Percentiles rank a stretch among this genome's conserved stretches.
Evolutionary conservation across 352 stramenopile species (phyloP).

Genomic region (Phytophthora citrophthora): DNA sequence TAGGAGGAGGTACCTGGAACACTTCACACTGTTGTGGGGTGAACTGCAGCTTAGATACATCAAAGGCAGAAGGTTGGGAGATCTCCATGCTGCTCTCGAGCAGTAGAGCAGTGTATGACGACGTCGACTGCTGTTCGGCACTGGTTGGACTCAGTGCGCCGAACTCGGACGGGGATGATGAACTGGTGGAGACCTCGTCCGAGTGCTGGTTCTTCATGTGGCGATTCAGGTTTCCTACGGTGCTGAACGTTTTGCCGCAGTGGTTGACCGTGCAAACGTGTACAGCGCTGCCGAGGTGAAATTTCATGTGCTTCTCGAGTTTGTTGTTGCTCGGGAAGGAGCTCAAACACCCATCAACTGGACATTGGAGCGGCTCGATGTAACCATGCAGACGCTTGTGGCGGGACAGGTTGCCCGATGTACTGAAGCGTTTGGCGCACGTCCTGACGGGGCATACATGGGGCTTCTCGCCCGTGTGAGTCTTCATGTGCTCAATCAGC

Average conservation of each 20-base stretch:
- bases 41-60: slow-evolving; percentile 21
- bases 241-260: slow-evolving; percentile 71
- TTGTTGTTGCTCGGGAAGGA: slow-evolving; percentile 56
- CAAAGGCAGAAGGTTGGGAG: slow-evolving; percentile 19
- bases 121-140: slow-evolving; percentile 25
- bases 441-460: slow-evolving; percentile 45
- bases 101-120: slow-evolving; percentile 29
- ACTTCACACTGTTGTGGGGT: slow-evolving; percentile 5
- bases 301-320: slow-evolving; percentile 68
- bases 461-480: slow-evolving; percentile 58
- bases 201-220: slow-evolving; percentile 53
- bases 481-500: slow-evolving; percentile 60
- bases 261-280: slow-evolving; percentile 48
- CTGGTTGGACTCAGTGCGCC: slow-evolving; percentile 28
- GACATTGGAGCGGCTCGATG: slow-evolving; percentile 46
- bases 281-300: slow-evolving; percentile 46
- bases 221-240: slow-evolving; percentile 56
- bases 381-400: slow-evolving; percentile 59
- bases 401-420: slow-evolving; percentile 59
- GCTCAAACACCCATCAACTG: slow-evolving; percentile 44
- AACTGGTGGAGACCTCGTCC: slow-evolving; percentile 16
- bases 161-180: slow-evolving; percentile 15
- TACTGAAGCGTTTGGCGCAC: slow-evolving; percentile 62
- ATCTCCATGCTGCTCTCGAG: slow-evolving; percentile 29
- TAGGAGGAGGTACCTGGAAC: slow-evolving; percentile 9